Base-by-base conservation (phyloP, 305 asterid species). In the Fraxinus sp. region DNA sequence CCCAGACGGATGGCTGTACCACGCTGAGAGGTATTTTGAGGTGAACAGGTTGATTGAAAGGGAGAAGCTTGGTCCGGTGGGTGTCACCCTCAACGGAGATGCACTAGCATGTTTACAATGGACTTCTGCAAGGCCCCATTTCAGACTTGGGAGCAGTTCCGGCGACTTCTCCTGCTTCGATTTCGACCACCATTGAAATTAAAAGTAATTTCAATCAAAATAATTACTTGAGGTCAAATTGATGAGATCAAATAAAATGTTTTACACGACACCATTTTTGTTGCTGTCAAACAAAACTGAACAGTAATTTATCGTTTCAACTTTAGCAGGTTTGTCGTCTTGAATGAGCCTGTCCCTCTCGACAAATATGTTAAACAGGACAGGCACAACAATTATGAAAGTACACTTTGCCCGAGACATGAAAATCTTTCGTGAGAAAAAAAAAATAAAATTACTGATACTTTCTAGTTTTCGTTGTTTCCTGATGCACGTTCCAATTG, bases 401-500 rank as follows among this genome's bases (percentile, higher is more conserved):
- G 75, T 11, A 68, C 32, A 68, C n/a, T 13, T 68, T 68, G 18
- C 75, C 20, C 13, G n/a, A 24, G 7, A 64, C 26, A 24, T 64
- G n/a, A 64, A 64, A 22, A 10, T 66, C n/a, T 66, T 66, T 26
- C 0, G 14, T 66, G 36, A 66, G 28, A 26, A 35, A 35, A 4
- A 4, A 22, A 33, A 33, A 35, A 35, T 4, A 35, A 35, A 35
- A 66, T 66, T 66, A 24, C 73, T 3, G 5, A 7, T 59, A 59
- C 36, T 66, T 26, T 10, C 73, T 32, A 32, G 26, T 71, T 71
- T 13, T 3, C 2, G 2, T 71, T 71, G 32, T 32, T 70, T 80
- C 37, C 55, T 30, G 86, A 37, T 55, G 66, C 66, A 55, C 89
- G 89, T 83, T 88, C 89, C 59, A 96, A 78, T 81, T 89, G 91